These are phyloP conservation scores for Boletellus ananas DNA, from an alignment of 768 basidiomycete species.

Conservation along the genomic window DNA sequence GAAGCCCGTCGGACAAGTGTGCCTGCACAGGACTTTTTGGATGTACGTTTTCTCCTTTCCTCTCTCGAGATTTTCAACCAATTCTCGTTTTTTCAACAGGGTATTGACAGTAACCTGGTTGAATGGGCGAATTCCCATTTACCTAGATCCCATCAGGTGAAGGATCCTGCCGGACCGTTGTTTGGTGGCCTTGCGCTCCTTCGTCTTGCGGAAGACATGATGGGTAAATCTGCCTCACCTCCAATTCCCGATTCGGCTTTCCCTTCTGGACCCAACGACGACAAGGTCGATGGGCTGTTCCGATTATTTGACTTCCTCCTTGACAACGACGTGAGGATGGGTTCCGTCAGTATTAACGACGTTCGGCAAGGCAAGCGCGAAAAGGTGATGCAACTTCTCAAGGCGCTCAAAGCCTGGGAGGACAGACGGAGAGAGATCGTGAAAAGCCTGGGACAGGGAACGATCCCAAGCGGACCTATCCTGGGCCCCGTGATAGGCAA, in stretches of 20 bases:
- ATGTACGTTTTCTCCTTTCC: slow-evolving; percentile 6
- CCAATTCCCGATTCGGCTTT: slow-evolving; percentile 79
- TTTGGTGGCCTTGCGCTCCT: slow-evolving; percentile 76
- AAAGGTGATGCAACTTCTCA: slow-evolving; percentile 77
- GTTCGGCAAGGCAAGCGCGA: slow-evolving; percentile 76
- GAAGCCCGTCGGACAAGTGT: slow-evolving; percentile 49
- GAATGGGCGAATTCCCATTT: slow-evolving; percentile 90
- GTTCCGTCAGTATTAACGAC: slow-evolving; percentile 91
- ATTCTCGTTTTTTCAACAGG: background rate
- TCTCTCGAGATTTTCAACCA: background rate
- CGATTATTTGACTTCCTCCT: slow-evolving; percentile 88
- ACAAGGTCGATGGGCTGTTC: slow-evolving; percentile 85
- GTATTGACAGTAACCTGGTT: slow-evolving; percentile 54
- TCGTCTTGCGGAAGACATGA: slow-evolving; percentile 80
- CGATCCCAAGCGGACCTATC: slow-evolving; percentile 13
- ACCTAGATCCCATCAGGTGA: slow-evolving; percentile 58
- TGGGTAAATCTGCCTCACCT: slow-evolving; percentile 59
- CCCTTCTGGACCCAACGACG: slow-evolving; percentile 60
- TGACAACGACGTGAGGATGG: slow-evolving; percentile 90
- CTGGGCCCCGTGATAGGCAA: slow-evolving; percentile 6
- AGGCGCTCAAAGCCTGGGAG: slow-evolving; percentile 75
- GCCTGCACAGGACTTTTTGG: slow-evolving; percentile 23
- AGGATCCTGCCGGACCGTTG: slow-evolving; percentile 38
- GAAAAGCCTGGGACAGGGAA: slow-evolving; percentile 46
- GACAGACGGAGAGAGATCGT: slow-evolving; percentile 63